These are phyloP conservation scores for Metschnikowia vanudenii DNA, from an alignment of 805 yeast genomes.

Conservation along the genomic window DNA sequence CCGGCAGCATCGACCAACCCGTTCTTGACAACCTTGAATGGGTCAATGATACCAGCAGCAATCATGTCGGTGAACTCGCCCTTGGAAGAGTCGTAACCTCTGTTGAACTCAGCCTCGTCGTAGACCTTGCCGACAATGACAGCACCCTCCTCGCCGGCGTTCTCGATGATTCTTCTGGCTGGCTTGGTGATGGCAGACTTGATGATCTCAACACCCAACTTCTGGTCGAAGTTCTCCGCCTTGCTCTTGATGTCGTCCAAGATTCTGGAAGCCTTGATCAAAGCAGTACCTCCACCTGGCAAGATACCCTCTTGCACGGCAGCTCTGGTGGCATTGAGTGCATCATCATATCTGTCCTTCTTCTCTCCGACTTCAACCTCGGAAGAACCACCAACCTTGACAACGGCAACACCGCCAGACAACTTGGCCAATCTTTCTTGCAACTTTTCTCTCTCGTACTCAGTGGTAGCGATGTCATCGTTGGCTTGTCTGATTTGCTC, in stretches of 20 bases:
- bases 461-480: slow-evolving; percentile 71
- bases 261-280: slow-evolving; percentile 82
- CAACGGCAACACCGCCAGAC: slow-evolving; percentile 97
- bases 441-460: slow-evolving; percentile 94
- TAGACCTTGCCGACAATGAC: slow-evolving; percentile 89
- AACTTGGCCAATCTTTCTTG: slow-evolving; percentile 97
- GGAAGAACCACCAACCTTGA: slow-evolving; percentile 95
- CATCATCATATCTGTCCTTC: slow-evolving; percentile 99
- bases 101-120: slow-evolving; percentile 70
- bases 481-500: slow-evolving; percentile 88
- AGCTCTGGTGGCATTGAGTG: slow-evolving; percentile 97
- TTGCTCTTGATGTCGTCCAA: slow-evolving; percentile 69
- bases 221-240: slow-evolving; percentile 84
- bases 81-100: slow-evolving; percentile 89
- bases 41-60: slow-evolving; percentile 96
- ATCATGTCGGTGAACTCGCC: slow-evolving; percentile 96
- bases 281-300: slow-evolving; percentile 99
- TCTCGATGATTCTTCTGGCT: slow-evolving; percentile 91
- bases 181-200: slow-evolving; percentile 92
- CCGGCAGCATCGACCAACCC: slow-evolving; percentile 96
- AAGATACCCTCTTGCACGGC: slow-evolving; percentile 98
- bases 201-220: slow-evolving; percentile 92
- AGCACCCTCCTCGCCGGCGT: slow-evolving; percentile 97
- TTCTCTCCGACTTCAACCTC: slow-evolving; percentile 99
- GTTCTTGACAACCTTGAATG: slow-evolving; percentile 95